phyloP scores from a whole-genome alignment of 768 basidiomycete species.

The Agrocybe praecox region DNA sequence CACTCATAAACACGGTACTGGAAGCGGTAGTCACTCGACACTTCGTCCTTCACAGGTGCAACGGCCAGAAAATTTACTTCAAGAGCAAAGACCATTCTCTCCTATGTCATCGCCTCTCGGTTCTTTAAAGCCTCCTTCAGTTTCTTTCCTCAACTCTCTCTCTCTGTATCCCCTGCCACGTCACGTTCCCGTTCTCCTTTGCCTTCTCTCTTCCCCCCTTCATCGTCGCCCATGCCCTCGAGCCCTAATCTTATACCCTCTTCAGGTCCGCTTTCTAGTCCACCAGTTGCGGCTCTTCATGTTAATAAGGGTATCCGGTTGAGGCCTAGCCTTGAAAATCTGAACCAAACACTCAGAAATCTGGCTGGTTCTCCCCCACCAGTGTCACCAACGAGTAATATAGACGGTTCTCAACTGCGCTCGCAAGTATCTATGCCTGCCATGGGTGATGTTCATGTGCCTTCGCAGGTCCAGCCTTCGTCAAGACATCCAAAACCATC shows the following conservation, averaged over 20 bases:
- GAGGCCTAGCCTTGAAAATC: background rate
- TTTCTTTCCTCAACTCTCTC: constrained; percentile 22
- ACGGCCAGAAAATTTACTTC: no score
- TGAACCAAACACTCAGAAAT: background rate
- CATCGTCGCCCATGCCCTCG: constrained; percentile 11
- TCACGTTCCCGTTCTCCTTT: constrained; percentile 12
- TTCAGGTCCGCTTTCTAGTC: background rate
- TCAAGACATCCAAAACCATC: background rate
- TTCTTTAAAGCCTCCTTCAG: constrained; percentile 14
- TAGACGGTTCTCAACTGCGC: background rate
- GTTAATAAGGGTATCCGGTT: background rate
- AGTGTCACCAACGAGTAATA: constrained; percentile 6
- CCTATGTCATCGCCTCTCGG: constrained; percentile 12
- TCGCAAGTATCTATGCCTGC: background rate
- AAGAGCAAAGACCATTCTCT: background rate
- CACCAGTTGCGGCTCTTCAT: background rate
- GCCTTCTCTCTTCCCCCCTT: constrained; percentile 3
- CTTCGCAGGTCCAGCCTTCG: no score
- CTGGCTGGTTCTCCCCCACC: background rate
- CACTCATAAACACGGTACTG: constrained; percentile 4
- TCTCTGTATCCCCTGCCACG: constrained; percentile 12
- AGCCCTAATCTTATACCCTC: background rate
- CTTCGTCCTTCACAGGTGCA: constrained; percentile 2
- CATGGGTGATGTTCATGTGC: no score
- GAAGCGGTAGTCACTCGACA: constrained; percentile 15